Evolutionary conservation across 2,329 filamentous ascomycete species (phyloP), one percentile per base, ranked within the genome.

Genomic region (Tolypocladium sp.): DNA sequence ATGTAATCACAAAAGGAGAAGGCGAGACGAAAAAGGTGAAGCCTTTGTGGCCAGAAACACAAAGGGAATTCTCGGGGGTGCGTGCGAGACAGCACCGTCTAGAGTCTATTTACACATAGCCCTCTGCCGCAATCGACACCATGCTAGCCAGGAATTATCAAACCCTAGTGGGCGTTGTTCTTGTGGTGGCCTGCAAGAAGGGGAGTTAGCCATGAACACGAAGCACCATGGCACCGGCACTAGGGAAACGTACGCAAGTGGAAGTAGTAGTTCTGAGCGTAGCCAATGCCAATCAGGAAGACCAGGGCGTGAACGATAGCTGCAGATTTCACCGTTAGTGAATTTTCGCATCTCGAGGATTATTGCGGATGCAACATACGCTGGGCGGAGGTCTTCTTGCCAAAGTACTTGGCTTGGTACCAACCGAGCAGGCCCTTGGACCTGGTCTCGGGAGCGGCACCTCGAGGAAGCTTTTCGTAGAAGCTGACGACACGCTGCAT

Each of bases 231-330:
- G 22, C 42, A 20, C n/a, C 27, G 30, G 40, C 20, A 35, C 35
- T 5, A 41, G 65, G 64, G 25, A 59, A 58, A 86, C 91, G 78
- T 87, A 99, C 94, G 91, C 72, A 99, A 85, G 81, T 99, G 95
- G 90, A 96, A 97, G 86, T 99, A 97, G 88, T 99, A 99, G 82
- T 96, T 92, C 81, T 97, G 91, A 70, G 89, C 90, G 79, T 99
- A 99, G 71, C 94, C 93, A 68, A 97, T 74, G 66, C 85, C 77
- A 66, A 96, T 79, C 63, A 99, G 79, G 73, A 85, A 81, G 68
- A 83, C 87, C 70, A 99, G 88, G 69, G 86, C 82, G 78, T 99
- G 94, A 70, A 96, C 82, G 72, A 99, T 85, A 65, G 94, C 94
- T 99, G 56, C 61, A 58, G 22, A 56, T 40, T 63, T 73, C 58